Evolutionary conservation across 2,329 filamentous ascomycete genomes (phyloP).

Genomic region (Beauveria bassiana): DNA sequence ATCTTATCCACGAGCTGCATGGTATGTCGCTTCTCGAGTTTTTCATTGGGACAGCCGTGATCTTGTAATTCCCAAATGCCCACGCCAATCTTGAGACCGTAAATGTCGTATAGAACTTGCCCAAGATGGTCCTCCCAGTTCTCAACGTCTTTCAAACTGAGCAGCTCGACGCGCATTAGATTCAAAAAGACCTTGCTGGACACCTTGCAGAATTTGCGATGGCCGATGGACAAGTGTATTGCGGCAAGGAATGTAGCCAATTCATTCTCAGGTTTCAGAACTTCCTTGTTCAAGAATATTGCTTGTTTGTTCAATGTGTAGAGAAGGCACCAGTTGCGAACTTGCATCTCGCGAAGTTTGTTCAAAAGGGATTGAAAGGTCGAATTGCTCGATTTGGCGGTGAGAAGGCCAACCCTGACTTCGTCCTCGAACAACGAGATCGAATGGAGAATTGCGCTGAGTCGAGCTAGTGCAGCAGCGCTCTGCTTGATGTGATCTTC

Average conservation of each 20-base stretch:
- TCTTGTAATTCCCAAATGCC: slow-evolving; percentile 62
- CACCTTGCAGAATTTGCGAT: slow-evolving; percentile 76
- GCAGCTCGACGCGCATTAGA: slow-evolving; percentile 77
- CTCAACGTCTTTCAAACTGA: slow-evolving; percentile 66
- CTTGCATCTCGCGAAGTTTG: slow-evolving; percentile 78
- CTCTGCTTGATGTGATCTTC: slow-evolving; percentile 68
- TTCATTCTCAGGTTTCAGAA: slow-evolving; percentile 61
- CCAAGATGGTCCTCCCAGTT: slow-evolving; percentile 82
- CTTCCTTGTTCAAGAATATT: slow-evolving; percentile 59
- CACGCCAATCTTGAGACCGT: slow-evolving; percentile 69
- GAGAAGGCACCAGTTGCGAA: slow-evolving; percentile 80
- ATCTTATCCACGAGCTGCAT: slow-evolving; percentile 78
- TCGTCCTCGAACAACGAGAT: slow-evolving; percentile 79
- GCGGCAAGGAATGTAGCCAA: slow-evolving; percentile 71
- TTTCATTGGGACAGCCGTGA: slow-evolving; percentile 70
- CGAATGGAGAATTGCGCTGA: slow-evolving; percentile 70
- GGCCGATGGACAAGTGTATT: slow-evolving; percentile 75
- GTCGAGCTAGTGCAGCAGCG: slow-evolving; percentile 60
- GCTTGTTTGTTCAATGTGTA: slow-evolving; percentile 74
- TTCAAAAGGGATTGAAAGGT: slow-evolving; percentile 47
- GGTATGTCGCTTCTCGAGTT: slow-evolving; percentile 72
- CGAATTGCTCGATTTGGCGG: slow-evolving; percentile 50
- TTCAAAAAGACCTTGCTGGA: slow-evolving; percentile 85
- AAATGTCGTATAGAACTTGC: slow-evolving; percentile 75
- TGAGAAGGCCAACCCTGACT: slow-evolving; percentile 66